These are phyloP conservation scores for Stellera chamaejasme DNA, from an alignment of 345 rosid genomes.

Conservation along the genomic window DNA sequence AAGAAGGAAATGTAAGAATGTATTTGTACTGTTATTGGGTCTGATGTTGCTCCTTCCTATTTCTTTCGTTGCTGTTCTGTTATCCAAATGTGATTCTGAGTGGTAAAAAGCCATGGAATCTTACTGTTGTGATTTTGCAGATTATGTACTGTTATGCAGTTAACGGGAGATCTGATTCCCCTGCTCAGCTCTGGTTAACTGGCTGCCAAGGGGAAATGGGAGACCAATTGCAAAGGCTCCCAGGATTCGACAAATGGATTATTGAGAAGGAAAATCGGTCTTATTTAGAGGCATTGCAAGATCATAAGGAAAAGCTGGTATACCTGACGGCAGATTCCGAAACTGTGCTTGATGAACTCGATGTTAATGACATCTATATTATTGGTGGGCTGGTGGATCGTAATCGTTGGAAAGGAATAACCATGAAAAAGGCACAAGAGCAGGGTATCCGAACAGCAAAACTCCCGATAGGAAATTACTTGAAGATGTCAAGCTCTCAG, in stretches of 20 bases:
- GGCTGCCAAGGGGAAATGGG: constrained; percentile 68
- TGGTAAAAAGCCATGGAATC: neutral
- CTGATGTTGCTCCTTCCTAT: too few relatives aligned
- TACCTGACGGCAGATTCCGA: constrained; percentile 90
- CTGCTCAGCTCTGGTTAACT: constrained; percentile 83
- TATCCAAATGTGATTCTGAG: too few relatives aligned
- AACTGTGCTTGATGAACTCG: constrained; percentile 59
- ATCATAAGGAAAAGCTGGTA: constrained; percentile 57
- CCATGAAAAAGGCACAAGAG: constrained; percentile 83
- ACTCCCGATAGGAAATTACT: constrained; percentile 75
- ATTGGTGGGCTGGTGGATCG: constrained; percentile 91
- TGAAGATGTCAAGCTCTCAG: constrained; percentile 98
- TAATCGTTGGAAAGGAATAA: constrained; percentile 89
- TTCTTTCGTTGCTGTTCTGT: too few relatives aligned
- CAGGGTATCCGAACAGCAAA: constrained; percentile 84
- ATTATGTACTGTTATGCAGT: constrained; percentile 91
- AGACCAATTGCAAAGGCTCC: constrained; percentile 57
- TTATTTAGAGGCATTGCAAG: constrained; percentile 63
- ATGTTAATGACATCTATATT: constrained; percentile 49
- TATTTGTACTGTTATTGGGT: too few relatives aligned
- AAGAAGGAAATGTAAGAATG: too few relatives aligned
- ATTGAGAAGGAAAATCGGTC: constrained; percentile 70
- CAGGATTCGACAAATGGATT: constrained; percentile 90
- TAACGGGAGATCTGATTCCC: constrained; percentile 53
- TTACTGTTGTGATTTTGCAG: constrained; percentile 30